Base-by-base conservation (phyloP, 257 asterid genomes). In the Penstemon eatonii region DNA sequence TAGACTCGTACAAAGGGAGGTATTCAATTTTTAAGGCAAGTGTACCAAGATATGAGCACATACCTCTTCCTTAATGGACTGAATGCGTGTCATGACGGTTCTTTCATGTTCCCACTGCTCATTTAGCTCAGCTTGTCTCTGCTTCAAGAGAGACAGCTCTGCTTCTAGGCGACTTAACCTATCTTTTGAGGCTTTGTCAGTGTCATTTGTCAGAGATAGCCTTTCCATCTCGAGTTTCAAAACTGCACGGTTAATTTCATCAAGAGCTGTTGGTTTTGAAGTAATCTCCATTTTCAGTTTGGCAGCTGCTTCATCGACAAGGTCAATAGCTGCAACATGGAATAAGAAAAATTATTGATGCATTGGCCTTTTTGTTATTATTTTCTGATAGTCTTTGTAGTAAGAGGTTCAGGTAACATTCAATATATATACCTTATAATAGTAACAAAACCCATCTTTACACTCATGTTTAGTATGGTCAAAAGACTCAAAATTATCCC, bases 231-330 rank as follows among this genome's bases (percentile, higher is more conserved):
- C 98, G 51, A 92, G 82, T 70, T 92, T 92, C 69, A 92, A 79
- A 65, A 92, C 98, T 5, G 93, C 58, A 56, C 98, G 94, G 73
- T 92, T 80, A 63, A 92, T 86, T 74, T 92, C 98, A 76, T 92
- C 96, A 42, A 92, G 96, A 25, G 92, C 98, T 33, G 96, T 92
- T 55, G 98, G 98, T 73, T 92, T 92, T 59, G 96, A 92, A 62
- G 98, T 92, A 18, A 92, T 92, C 83, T 92, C 98, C 98, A 92
- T 92, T 83, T 92, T 92, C 82, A 92, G 76, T 74, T 89, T 92
- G 52, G 98, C 98, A 68, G 98, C 98, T 42, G 98, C 96, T 83
- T 92, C 98, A 65, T 92, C 98, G 11, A 92, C 98, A 49, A 92
- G 81, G 78, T 92, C 98, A 75, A 92, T 92, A 62, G 97, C 98